Percentiles rank a stretch among this genome's conserved stretches.
Conservation (phyloP, 75 land plant species). For the Picea sitchensis region DNA sequence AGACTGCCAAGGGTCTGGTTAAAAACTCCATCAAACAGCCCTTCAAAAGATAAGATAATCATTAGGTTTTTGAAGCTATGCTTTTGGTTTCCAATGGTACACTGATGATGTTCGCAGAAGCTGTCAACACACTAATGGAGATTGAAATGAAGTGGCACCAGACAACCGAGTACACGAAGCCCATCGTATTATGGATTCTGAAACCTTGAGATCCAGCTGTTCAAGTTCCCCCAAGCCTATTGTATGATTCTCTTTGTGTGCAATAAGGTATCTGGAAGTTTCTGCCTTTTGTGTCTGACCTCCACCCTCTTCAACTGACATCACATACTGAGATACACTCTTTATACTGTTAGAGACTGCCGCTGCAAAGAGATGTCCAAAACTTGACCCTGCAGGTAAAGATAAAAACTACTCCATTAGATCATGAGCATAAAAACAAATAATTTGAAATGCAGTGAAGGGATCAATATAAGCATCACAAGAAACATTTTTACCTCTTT, state of each 20-base stretch:
- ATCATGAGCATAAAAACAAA: not conserved
- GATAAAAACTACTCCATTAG: not conserved
- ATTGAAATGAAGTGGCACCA: constrained; percentile 42
- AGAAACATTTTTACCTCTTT: not conserved
- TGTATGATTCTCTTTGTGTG: constrained; percentile 45
- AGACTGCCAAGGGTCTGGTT: not conserved
- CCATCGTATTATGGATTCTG: constrained; percentile 68
- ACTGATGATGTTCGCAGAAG: not conserved
- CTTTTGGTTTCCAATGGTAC: constrained; percentile 1
- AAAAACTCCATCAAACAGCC: constrained; percentile 12
- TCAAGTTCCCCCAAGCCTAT: constrained; percentile 60
- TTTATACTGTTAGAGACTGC: constrained; percentile 10
- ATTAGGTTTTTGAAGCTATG: not conserved
- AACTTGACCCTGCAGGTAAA: constrained; percentile 22
- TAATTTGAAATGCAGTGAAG: not conserved
- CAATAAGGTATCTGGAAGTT: constrained; percentile 9
- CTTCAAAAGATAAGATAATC: not conserved
- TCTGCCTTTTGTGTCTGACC: constrained; percentile 12
- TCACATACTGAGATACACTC: constrained; percentile 12
- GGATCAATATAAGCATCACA: not conserved
- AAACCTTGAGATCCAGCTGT: constrained; percentile 49
- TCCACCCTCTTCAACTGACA: constrained; percentile 10
- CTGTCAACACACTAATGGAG: constrained; percentile 55
- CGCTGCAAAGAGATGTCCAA: constrained; percentile 15
- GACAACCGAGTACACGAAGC: constrained; percentile 60